Conservation (phyloP, 1,139 yeast species). For the Candida sanyaensis region DNA sequence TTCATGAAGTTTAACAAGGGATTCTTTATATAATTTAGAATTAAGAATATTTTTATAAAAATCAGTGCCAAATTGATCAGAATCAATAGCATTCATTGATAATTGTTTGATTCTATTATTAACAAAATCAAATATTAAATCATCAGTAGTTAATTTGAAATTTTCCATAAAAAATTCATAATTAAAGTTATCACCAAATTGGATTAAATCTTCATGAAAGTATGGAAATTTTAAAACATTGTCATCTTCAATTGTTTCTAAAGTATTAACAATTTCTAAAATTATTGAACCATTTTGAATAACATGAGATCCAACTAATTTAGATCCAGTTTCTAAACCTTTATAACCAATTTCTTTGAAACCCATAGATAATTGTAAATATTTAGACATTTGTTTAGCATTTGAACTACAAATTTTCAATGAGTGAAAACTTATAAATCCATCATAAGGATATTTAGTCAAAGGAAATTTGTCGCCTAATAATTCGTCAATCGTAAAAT, state of each 20-base stretch:
- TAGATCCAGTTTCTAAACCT: conserved; percentile 70
- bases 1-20: conserved; percentile 14
- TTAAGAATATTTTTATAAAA: conserved; percentile 18
- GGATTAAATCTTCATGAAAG: conserved; percentile 16
- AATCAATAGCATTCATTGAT: conserved; percentile 5
- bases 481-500: conserved; percentile 22
- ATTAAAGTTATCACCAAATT: conserved; percentile 5
- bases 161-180: conserved; percentile 13
- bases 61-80: conserved; percentile 10
- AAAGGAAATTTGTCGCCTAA: conserved; percentile 23
- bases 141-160: conserved; percentile 19
- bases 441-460: conserved; percentile 29
- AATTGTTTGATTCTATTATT: conserved; percentile 18
- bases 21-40: conserved; percentile 16
- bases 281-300: conserved; percentile 57
- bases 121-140: conserved; percentile 21
- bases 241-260: conserved; percentile 20
- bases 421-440: conserved; percentile 34
- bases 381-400: conserved; percentile 63
- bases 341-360: conserved; percentile 61
- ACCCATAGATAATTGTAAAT: conserved; percentile 59
- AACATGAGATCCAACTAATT: conserved; percentile 59
- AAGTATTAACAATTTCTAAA: conserved; percentile 45
- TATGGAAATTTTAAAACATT: conserved; percentile 17
- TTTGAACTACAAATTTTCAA: conserved; percentile 48